These are phyloP conservation scores for Aphanomyces invadans DNA, from an alignment of 352 stramenopile genomes.

Conservation along the genomic window DNA sequence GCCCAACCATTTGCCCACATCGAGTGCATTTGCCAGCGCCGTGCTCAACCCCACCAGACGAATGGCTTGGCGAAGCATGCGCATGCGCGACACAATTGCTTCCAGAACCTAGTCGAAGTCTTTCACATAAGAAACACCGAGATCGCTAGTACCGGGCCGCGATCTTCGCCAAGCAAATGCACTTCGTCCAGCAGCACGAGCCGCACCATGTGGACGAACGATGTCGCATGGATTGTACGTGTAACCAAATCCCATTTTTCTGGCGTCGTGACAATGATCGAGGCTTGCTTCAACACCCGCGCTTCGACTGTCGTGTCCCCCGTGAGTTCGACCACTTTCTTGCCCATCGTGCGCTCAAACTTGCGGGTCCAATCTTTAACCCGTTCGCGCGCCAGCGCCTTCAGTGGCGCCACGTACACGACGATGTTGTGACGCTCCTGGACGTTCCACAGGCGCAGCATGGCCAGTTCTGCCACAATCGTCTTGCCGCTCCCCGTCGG, in stretches of 20 bases:
- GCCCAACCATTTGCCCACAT: conserved; percentile 96
- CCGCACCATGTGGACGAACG: conserved; percentile 62
- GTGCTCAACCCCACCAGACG: conserved; percentile 95
- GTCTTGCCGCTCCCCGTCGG: conserved; percentile 97
- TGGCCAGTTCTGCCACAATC: conserved; percentile 94
- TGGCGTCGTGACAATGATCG: conserved; percentile 96
- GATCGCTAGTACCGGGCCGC: conserved; percentile 90
- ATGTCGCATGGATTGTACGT: conserved; percentile 73
- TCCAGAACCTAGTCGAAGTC: conserved; percentile 42
- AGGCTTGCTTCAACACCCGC: conserved; percentile 82
- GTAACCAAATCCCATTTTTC: conserved; percentile 98
- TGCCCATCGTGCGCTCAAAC: conserved; percentile 84
- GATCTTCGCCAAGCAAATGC: conserved; percentile 93
- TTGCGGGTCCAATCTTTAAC: conserved; percentile 94
- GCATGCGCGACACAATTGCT: conserved; percentile 88
- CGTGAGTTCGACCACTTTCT: conserved; percentile 95
- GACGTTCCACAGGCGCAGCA: conserved; percentile 91
- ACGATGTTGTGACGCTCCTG: conserved; percentile 50
- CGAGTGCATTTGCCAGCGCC: conserved; percentile 92
- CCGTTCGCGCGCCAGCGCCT: conserved; percentile 93
- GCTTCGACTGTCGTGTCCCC: conserved; percentile 95
- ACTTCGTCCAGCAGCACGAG: conserved; percentile 98
- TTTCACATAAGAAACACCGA: too few species aligned
- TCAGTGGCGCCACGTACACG: conserved; percentile 98
- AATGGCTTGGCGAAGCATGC: conserved; percentile 63